Evolutionary conservation across 495 filamentous ascomycete species (phyloP).

Genomic region (Penicillium cinerascens): DNA sequence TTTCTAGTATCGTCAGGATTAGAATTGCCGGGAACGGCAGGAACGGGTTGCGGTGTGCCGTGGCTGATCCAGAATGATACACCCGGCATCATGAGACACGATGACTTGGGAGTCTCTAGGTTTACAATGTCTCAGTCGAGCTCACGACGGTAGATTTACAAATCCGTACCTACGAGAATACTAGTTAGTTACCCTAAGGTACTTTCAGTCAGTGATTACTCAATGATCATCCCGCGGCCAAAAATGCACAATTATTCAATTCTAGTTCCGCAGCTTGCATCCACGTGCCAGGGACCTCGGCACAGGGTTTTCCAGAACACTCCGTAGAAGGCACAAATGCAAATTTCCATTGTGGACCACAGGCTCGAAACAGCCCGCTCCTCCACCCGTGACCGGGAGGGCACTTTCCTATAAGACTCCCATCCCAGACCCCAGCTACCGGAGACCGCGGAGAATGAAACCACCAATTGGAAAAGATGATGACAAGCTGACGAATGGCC

Average conservation of each 20-base stretch:
- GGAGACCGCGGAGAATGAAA: not conserved
- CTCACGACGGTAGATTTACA: not conserved
- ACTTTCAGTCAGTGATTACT: not conserved
- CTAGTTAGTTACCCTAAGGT: not conserved
- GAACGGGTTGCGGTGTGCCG: conserved; percentile 2
- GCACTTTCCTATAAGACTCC: not conserved
- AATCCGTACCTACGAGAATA: not conserved
- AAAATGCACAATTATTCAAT: not conserved
- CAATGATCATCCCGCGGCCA: not conserved
- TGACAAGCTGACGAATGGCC: not conserved
- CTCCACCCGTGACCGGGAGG: conserved; percentile 10
- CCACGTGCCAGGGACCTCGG: conserved; percentile 10
- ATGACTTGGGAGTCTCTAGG: not conserved
- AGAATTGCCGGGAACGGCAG: conserved; percentile 4
- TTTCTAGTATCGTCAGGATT: conserved; percentile 6
- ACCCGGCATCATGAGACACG: too few relatives aligned
- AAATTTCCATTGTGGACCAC: conserved; percentile 9
- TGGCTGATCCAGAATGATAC: not conserved
- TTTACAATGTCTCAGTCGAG: conserved; percentile 8
- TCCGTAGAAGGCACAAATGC: conserved; percentile 7
- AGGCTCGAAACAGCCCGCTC: conserved; percentile 15
- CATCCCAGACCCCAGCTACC: not conserved
- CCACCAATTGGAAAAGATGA: conserved; percentile 1
- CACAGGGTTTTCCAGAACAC: conserved; percentile 16
- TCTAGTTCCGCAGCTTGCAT: not conserved